phyloP scores from a whole-genome alignment of 352 stramenopile species.

The Globisporangium viniferum region DNA sequence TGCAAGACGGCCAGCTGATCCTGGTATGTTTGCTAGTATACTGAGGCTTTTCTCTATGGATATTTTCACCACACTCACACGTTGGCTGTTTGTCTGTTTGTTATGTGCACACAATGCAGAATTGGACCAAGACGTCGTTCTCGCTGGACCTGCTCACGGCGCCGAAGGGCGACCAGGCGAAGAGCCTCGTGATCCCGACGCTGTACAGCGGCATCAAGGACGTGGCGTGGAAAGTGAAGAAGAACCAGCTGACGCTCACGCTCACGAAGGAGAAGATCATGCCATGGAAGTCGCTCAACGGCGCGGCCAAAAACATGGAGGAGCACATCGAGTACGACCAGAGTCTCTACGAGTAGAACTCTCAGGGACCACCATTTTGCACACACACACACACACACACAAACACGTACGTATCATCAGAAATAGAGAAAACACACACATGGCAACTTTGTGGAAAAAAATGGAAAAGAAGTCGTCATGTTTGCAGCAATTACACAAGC shows the following conservation, averaged over 20 bases:
- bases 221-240: slow-evolving; percentile 53
- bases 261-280: slow-evolving; percentile 53
- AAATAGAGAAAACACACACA: neutral
- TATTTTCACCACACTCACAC: neutral
- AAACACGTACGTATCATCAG: neutral
- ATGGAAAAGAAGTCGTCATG: neutral
- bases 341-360: slow-evolving; percentile 59
- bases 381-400: neutral
- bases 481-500: neutral
- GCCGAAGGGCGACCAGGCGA: slow-evolving; percentile 33
- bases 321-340: slow-evolving; percentile 86
- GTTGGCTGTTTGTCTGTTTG: neutral
- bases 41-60: neutral
- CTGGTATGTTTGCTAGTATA: slow-evolving; percentile 37
- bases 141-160: slow-evolving; percentile 60
- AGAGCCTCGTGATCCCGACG: slow-evolving; percentile 72
- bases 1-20: slow-evolving; percentile 58
- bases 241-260: slow-evolving; percentile 66
- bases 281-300: slow-evolving; percentile 82
- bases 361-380: no score
- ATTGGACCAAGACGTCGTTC: slow-evolving; percentile 79
- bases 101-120: slow-evolving; percentile 26
- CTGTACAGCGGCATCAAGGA: slow-evolving; percentile 68
- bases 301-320: slow-evolving; percentile 76
- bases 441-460: neutral